Evolutionary conservation across 2,329 filamentous ascomycete genomes (phyloP).

Genomic region (Exserohilum turcica): DNA sequence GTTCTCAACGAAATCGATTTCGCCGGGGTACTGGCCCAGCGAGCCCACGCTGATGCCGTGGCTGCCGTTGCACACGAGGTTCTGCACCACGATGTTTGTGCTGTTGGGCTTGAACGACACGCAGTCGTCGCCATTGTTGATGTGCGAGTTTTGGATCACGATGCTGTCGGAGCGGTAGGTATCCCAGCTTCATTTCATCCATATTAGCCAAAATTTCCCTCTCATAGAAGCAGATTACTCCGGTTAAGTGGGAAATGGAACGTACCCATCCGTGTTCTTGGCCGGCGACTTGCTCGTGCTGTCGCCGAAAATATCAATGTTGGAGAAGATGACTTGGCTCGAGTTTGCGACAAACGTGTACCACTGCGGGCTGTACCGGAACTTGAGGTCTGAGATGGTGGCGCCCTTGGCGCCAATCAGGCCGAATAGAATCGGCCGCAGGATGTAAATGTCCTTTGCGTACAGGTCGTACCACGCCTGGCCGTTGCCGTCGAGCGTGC

Average conservation of each 20-base stretch:
- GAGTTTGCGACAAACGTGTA: constrained; percentile 71
- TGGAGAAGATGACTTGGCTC: constrained; percentile 66
- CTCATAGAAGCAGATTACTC: too few species aligned
- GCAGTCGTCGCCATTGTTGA: constrained; percentile 72
- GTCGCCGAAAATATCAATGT: constrained; percentile 64
- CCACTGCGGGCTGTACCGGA: constrained; percentile 66
- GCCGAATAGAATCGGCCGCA: constrained; percentile 64
- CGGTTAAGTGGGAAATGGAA: constrained; percentile 20
- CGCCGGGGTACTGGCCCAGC: constrained; percentile 67
- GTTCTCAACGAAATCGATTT: constrained; percentile 71
- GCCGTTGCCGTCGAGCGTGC: constrained; percentile 67
- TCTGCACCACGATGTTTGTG: constrained; percentile 70
- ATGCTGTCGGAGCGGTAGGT: constrained; percentile 66
- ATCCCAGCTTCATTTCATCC: too few species aligned
- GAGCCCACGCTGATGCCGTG: constrained; percentile 77
- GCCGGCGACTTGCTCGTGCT: constrained; percentile 60
- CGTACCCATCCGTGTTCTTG: constrained; percentile 66
- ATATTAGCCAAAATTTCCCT: too few species aligned
- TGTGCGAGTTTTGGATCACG: constrained; percentile 69
- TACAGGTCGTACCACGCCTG: constrained; percentile 70
- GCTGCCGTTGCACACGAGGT: constrained; percentile 69
- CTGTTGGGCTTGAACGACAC: constrained; percentile 77
- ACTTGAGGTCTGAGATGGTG: constrained; percentile 63
- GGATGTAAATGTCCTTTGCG: constrained; percentile 60
- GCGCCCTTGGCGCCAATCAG: constrained; percentile 63